Base-by-base conservation (phyloP, 2,329 filamentous ascomycete genomes). In the Microdochium trichocladiopsis region DNA sequence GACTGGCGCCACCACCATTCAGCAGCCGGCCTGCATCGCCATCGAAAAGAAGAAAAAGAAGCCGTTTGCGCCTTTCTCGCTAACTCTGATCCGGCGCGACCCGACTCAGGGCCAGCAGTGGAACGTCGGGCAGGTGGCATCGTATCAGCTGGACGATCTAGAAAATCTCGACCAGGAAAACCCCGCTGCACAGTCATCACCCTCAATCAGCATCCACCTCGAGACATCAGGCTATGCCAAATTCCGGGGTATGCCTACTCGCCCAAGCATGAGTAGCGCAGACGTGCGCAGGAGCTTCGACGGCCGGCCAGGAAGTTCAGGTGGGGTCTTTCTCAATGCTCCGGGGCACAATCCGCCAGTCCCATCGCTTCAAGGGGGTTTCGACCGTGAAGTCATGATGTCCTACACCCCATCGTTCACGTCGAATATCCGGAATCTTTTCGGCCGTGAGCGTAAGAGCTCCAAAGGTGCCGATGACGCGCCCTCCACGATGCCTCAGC, bases 81-180 rank as follows among this genome's bases (percentile, higher is more conserved):
- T 84, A 14, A 85, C 82, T 0, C 67, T 92, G 14, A 90, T 91
- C 60, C 83, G 88, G n/a, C 80, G 87, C 57, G 85, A 91, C 63
- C 86, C 86, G 1, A 74, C 78, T 22, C 81, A 84, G 9, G 82
- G 83, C 8, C 76, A 75, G 51, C 88, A 91, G 65, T 90, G 87
- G 86, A 91, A 91, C 61, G 78, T 91, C 12, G 88, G 84, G 22
- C 83, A 76, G 51, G 77, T 90, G 49, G 77, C 76, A 2, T 82
- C 78, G 0, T 75, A 75, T 53, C 76, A 80, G 56, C 64, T 73
- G 14, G 74, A 78, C 47, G 60, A 67, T 23, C 60, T 66, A 1
- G 66, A 67, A 47, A 55, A 63, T n/a, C 52, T 62, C n/a, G 56
- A 57, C 14, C 61, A 65, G 5, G 64, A 66, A 24, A 64, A 59